phyloP scores from a whole-genome alignment of 2,329 filamentous ascomycete species.

The Ascochyta viciae-villosae region DNA sequence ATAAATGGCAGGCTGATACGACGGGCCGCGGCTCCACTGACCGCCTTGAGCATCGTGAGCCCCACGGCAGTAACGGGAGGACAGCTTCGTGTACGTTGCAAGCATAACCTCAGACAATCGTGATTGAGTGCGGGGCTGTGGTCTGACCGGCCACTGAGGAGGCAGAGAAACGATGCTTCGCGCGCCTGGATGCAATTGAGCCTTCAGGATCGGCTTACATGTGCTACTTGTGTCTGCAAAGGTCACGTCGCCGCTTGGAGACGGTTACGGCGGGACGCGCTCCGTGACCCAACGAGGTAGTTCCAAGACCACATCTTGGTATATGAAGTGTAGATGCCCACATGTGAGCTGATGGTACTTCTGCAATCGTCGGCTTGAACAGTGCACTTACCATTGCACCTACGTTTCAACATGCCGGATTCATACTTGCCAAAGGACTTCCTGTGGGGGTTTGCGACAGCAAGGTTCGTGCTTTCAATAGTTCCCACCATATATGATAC shows the following conservation, averaged over 20 bases:
- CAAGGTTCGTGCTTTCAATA: conserved; percentile 44
- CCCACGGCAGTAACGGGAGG: conserved; percentile 40
- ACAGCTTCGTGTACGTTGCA: conserved; percentile 30
- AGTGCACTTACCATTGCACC: conserved; percentile 12
- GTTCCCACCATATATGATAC: conserved; percentile 23
- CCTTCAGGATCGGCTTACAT: conserved; percentile 26
- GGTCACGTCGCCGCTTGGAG: conserved; percentile 38
- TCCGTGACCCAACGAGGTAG: conserved; percentile 39
- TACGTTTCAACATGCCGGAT: conserved; percentile 41
- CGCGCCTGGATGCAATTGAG: conserved; percentile 26
- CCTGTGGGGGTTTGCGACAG: conserved; percentile 52
- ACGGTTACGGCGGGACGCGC: conserved; percentile 48
- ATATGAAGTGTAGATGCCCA: conserved; percentile 43
- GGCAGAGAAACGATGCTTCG: conserved; percentile 28
- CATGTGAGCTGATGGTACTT: conserved; percentile 10
- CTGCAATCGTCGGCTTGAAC: conserved; percentile 15
- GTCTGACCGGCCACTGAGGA: conserved; percentile 27
- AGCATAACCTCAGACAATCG: conserved; percentile 23
- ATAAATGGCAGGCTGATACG: conserved; percentile 44
- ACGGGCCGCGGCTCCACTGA: conserved; percentile 47
- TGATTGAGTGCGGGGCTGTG: conserved; percentile 25
- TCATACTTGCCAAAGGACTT: conserved; percentile 50
- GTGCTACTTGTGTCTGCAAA: conserved; percentile 28
- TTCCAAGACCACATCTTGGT: conserved; percentile 23
- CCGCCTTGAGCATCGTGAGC: conserved; percentile 38